These are phyloP conservation scores for Myrica gale DNA, from an alignment of 306 rosid genomes.

Conservation along the genomic window DNA sequence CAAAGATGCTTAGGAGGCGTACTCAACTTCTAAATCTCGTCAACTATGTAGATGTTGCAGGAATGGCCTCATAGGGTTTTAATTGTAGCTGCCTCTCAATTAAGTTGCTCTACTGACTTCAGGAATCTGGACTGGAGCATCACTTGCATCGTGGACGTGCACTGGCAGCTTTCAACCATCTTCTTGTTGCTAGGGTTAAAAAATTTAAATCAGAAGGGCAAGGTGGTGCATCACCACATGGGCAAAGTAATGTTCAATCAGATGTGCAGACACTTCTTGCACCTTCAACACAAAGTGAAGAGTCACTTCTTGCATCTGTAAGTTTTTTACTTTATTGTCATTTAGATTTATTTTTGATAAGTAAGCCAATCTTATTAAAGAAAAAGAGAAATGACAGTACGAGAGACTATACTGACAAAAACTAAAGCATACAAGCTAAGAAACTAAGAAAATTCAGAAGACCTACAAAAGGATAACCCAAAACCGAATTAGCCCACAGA, in stretches of 20 bases:
- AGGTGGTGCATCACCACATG: slow-evolving; percentile 40
- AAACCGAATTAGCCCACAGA: no score
- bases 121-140: slow-evolving; percentile 89
- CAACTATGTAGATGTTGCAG: no score
- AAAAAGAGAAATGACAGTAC: no score
- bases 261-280: slow-evolving; percentile 87
- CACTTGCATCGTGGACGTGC: slow-evolving; percentile 94
- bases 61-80: slow-evolving; percentile 1
- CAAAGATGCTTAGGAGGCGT: background rate
- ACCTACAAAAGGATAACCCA: no score
- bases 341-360: slow-evolving; percentile 9
- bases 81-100: slow-evolving; percentile 19
- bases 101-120: slow-evolving; percentile 31
- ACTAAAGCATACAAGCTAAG: no score
- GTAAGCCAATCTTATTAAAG: no score
- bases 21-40: no score
- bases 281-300: slow-evolving; percentile 65
- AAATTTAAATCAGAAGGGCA: slow-evolving; percentile 64
- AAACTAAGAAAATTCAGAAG: no score
- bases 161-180: slow-evolving; percentile 76
- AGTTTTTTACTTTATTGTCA: slow-evolving; percentile 28
- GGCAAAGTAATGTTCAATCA: slow-evolving; percentile 70
- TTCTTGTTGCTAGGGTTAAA: slow-evolving; percentile 70
- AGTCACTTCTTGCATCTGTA: slow-evolving; percentile 73
- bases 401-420: no score